Base-by-base conservation (phyloP, 306 rosid species). In the Lathyrus tuberosus region DNA sequence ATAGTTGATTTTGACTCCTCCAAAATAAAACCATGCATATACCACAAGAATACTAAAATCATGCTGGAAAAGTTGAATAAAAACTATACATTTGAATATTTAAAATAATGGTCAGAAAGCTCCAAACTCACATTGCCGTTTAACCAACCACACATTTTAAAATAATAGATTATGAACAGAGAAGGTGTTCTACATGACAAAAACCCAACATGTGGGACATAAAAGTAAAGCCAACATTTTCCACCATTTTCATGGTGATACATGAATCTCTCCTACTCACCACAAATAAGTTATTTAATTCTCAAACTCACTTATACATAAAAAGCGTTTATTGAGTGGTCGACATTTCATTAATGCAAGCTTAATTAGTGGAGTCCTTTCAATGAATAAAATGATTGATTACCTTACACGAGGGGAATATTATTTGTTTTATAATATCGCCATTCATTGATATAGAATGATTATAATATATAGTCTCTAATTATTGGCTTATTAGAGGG, bases 321-420 rank as follows among this genome's bases (percentile, higher is more conserved):
- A 67, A 72, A 54, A 54, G 59, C 4, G 58, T 20, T 48, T 67
- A 77, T 75, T 81, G 70, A 14, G 80, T 57, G 96, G 86, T 73
- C 67, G 53, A 59, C 64, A 76, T 72, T 79, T 84, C 78, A 79
- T 83, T 81, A 86, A 78, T 81, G 67, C 44, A 64, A 71, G 57
- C 71, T 70, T 57, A 24, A 24, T 24, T 24, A 77, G 83, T 84
- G 84, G 92, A 72, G 73, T 84, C 86, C 75, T 71, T 76, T 53
- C 56, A 49, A 44, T 49, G 16, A 31, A 74, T 61, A 74, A 65
- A 48, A 68, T 15, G 56, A 82, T 60, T 53, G 2, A 1, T 20
- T 20, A 80, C 69, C 31, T 65, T 65, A 44, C 66, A 71, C 43
- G 65, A 6, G 31, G 60, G 67, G 78, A 71, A 72, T 78, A 72